Percentiles rank a stretch among this genome's conserved stretches.
Evolutionary conservation across 306 rosid species (phyloP).

Genomic region (Oxytropis ochrocephala): DNA sequence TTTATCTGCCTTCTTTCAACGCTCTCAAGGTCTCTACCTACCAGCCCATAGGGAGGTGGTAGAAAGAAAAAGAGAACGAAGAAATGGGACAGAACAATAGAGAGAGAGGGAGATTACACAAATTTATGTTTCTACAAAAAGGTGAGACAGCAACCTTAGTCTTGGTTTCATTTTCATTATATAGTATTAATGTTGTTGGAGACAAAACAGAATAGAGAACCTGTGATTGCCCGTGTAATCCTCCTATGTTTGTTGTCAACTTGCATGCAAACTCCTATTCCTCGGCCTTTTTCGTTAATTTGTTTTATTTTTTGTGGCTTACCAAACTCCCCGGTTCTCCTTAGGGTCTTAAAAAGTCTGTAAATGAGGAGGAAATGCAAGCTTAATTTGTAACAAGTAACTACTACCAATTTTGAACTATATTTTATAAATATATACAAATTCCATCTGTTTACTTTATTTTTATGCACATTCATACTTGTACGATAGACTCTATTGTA

Average conservation of each 20-base stretch:
- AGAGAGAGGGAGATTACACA: neutral
- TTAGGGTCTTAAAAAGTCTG: neutral
- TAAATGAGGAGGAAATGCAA: neutral
- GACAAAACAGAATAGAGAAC: neutral
- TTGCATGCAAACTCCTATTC: constrained; percentile 1
- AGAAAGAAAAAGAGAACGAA: constrained; percentile 20
- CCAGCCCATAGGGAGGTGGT: constrained; percentile 23
- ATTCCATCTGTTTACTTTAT: neutral
- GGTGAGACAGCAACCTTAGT: neutral
- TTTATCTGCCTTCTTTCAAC: neutral
- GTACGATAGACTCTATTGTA: neutral
- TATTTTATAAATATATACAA: neutral
- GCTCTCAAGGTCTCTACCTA: constrained; percentile 5
- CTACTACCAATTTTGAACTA: neutral
- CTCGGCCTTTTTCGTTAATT: neutral
- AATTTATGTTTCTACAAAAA: neutral
- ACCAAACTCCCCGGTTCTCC: constrained; percentile 13
- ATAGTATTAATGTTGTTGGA: neutral
- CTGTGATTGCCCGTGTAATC: constrained; percentile 18
- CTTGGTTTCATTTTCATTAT: neutral
- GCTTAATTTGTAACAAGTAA: neutral
- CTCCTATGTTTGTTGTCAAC: constrained; percentile 8
- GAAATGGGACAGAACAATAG: neutral
- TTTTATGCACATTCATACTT: neutral
- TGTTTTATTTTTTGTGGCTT: constrained; percentile 34